Evolutionary conservation across 306 rosid species (phyloP).

Genomic region (Medicago lupulina): DNA sequence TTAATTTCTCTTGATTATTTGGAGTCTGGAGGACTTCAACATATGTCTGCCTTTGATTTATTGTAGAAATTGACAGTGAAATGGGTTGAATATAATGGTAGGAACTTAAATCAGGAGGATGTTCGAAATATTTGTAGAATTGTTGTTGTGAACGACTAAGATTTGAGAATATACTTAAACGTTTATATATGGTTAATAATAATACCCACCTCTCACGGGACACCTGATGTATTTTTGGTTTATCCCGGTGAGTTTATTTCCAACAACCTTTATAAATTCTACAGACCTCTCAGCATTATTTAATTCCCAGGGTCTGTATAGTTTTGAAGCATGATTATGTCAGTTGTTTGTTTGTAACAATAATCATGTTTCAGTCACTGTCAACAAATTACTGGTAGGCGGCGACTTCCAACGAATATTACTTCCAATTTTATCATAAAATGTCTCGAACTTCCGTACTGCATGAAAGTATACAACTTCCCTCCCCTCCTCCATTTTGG

Average conservation of each 20-base stretch:
- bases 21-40: slow-evolving; percentile 16
- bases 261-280: too few relatives aligned
- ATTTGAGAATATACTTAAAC: neutral
- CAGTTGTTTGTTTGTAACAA: slow-evolving; percentile 23
- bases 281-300: neutral
- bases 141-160: slow-evolving; percentile 4
- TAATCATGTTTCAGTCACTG: slow-evolving; percentile 31
- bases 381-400: slow-evolving; percentile 25
- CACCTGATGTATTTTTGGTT: neutral
- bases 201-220: slow-evolving; percentile 12
- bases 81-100: slow-evolving; percentile 6
- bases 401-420: slow-evolving; percentile 15
- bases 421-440: slow-evolving; percentile 11
- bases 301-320: slow-evolving; percentile 11
- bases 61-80: neutral
- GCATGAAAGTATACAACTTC: slow-evolving; percentile 1
- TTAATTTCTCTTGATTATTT: slow-evolving; percentile 21
- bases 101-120: neutral
- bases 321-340: slow-evolving; percentile 14
- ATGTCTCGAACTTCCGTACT: slow-evolving; percentile 16
- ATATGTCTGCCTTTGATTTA: slow-evolving; percentile 6
- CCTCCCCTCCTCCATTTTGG: neutral
- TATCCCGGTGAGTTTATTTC: slow-evolving; percentile 10
- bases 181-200: neutral
- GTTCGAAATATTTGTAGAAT: slow-evolving; percentile 5